phyloP scores from a whole-genome alignment of 2,329 filamentous ascomycete genomes.

The Diplodia scrobiculata region DNA sequence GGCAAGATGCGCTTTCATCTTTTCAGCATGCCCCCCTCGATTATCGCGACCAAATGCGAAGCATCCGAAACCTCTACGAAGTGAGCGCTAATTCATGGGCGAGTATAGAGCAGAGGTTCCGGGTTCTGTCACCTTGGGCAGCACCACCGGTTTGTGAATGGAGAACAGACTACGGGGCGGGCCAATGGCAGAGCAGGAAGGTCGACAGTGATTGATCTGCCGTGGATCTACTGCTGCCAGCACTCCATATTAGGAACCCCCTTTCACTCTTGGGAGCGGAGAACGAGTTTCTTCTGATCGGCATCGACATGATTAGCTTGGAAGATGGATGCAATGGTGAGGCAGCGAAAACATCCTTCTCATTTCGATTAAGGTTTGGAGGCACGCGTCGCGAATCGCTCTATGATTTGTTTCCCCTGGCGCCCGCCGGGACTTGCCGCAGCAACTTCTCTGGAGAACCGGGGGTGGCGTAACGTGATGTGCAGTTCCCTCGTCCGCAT shows the following conservation, averaged over 20 bases:
- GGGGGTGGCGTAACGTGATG: constrained; percentile 17
- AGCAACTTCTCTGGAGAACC: neutral
- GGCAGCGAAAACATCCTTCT: constrained; percentile 14
- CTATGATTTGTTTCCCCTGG: neutral
- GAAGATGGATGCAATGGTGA: constrained; percentile 2
- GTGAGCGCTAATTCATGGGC: neutral
- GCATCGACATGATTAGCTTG: neutral
- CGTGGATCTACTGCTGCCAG: neutral
- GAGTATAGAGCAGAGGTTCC: neutral
- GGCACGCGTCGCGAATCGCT: neutral
- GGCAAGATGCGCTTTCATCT: constrained; percentile 11
- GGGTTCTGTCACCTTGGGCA: neutral
- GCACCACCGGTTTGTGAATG: neutral
- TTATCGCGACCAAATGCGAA: neutral
- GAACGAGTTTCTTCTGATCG: neutral
- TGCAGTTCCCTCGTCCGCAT: neutral
- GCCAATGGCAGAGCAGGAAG: neutral
- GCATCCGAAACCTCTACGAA: neutral
- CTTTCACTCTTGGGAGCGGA: constrained; percentile 11
- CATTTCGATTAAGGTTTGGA: constrained; percentile 14
- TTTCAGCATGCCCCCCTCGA: neutral
- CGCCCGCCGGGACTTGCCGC: constrained; percentile 5
- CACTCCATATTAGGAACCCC: neutral
- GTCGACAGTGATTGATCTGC: neutral
- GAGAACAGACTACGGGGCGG: neutral